Conservation (phyloP, 176 grass and related monocot species). For the Juncus inflexus region DNA sequence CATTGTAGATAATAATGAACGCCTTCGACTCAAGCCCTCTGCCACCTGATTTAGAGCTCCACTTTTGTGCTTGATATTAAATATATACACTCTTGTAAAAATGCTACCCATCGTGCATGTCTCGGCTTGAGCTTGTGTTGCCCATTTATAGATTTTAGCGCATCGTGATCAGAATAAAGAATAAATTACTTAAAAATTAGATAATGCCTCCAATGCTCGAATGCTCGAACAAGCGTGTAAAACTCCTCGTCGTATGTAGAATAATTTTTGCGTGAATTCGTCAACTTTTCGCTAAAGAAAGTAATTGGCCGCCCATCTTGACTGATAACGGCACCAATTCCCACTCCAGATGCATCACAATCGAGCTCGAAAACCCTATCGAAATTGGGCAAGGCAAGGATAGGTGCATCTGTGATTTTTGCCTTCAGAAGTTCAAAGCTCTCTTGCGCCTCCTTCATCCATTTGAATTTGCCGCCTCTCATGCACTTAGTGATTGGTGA, state of each 20-base stretch:
- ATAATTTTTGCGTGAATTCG: constrained; percentile 8
- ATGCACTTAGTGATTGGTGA: constrained; percentile 3
- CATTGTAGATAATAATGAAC: constrained; percentile 11
- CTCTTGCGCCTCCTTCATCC: neutral
- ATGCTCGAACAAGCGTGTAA: constrained; percentile 18
- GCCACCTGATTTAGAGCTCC: constrained; percentile 7
- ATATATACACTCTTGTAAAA: constrained; percentile 22
- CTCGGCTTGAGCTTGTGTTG: constrained; percentile 15
- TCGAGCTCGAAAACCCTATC: constrained; percentile 11
- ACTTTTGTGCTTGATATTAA: constrained; percentile 25
- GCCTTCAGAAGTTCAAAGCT: constrained; percentile 8
- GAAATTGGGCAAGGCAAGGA: constrained; percentile 5
- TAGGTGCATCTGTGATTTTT: constrained; percentile 10
- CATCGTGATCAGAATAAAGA: constrained; percentile 14
- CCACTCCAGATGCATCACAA: constrained; percentile 13
- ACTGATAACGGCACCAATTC: constrained; percentile 10
- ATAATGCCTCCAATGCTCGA: constrained; percentile 22
- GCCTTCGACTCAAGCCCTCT: neutral
- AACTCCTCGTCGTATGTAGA: constrained; percentile 25
- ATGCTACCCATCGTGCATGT: constrained; percentile 8
- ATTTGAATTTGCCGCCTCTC: neutral
- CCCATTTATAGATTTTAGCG: constrained; percentile 14
- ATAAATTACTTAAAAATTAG: constrained; percentile 23
- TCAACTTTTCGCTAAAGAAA: constrained; percentile 32
- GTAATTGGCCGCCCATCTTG: constrained; percentile 5